phyloP scores from a whole-genome alignment of 345 rosid species.

The Pugionium dolabratum region DNA sequence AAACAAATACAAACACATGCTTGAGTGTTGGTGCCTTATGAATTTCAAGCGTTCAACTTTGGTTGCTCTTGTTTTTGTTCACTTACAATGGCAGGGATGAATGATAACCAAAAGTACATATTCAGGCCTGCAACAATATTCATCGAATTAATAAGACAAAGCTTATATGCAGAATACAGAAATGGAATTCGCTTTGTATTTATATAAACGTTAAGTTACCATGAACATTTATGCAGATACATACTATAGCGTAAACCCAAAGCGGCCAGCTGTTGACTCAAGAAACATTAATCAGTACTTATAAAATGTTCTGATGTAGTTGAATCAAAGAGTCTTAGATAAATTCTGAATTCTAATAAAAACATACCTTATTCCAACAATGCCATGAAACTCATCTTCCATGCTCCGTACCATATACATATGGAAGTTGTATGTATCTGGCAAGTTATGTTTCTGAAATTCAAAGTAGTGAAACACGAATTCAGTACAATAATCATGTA shows the following conservation, averaged over 20 bases:
- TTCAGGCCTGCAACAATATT: constrained; percentile 64
- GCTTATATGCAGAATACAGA: not conserved
- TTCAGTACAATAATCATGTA: constrained; percentile 9
- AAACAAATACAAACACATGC: constrained; percentile 18
- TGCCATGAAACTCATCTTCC: constrained; percentile 99
- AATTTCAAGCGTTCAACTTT: constrained; percentile 10
- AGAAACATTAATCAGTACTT: constrained; percentile 23
- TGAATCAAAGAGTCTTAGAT: constrained; percentile 2
- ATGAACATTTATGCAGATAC: constrained; percentile 87
- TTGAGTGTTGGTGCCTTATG: constrained; percentile 11
- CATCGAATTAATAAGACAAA: constrained; percentile 14
- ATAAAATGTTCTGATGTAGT: constrained; percentile 5
- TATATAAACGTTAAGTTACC: constrained; percentile 47
- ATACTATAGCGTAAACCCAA: constrained; percentile 83
- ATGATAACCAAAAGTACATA: constrained; percentile 93
- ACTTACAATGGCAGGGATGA: constrained; percentile 92
- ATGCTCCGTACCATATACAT: constrained; percentile 91
- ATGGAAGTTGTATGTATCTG: constrained; percentile 82
- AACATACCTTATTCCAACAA: constrained; percentile 79
- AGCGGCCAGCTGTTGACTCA: constrained; percentile 78
- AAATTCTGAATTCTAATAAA: not conserved
- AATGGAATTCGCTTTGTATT: constrained; percentile 3
- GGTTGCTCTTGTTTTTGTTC: constrained; percentile 3
- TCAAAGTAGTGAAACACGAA: constrained; percentile 10
- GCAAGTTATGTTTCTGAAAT: constrained; percentile 82